A percentile compares a stretch with the other conserved stretches of the same genome.
phyloP scores from a whole-genome alignment of 768 basidiomycete genomes.

The Punctularia strigosozonata region DNA sequence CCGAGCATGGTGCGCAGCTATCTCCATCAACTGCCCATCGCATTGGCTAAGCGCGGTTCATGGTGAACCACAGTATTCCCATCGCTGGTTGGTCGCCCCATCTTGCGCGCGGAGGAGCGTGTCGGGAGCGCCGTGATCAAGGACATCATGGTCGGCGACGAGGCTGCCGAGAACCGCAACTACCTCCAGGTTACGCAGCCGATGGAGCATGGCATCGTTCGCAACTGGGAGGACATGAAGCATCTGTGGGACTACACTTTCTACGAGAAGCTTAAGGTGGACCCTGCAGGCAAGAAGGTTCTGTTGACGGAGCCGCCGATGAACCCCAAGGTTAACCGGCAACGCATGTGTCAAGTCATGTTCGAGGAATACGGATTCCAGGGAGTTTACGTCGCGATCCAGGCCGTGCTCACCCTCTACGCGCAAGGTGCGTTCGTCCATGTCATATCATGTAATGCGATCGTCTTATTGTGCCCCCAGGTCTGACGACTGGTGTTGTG shows the following conservation, averaged over 20 bases:
- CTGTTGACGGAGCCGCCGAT: constrained; percentile 97
- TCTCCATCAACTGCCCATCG: background rate
- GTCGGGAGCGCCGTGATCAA: constrained; percentile 79
- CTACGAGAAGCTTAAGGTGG: constrained; percentile 84
- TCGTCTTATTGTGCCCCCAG: constrained; percentile 27
- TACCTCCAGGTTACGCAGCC: constrained; percentile 96
- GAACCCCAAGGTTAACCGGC: constrained; percentile 92
- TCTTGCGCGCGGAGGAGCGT: constrained; percentile 94
- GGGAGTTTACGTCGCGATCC: constrained; percentile 95
- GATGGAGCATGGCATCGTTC: constrained; percentile 98
- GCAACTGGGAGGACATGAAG: constrained; percentile 99
- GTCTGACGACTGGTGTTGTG: constrained; percentile 95
- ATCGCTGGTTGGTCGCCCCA: constrained; percentile 93
- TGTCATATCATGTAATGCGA: constrained; percentile 1
- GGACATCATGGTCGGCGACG: constrained; percentile 98
- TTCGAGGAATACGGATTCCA: constrained; percentile 97
- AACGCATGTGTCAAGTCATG: constrained; percentile 96
- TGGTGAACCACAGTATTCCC: constrained; percentile 64
- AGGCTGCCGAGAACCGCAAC: constrained; percentile 87
- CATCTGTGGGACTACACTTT: constrained; percentile 99
- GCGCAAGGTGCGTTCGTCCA: constrained; percentile 71
- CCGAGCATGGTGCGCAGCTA: constrained; percentile 39
- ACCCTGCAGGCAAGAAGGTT: constrained; percentile 80
- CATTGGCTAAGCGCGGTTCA: background rate
- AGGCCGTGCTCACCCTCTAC: constrained; percentile 95